phyloP scores from a whole-genome alignment of 148 eudicot species.

The Rhododendron mucronatum region DNA sequence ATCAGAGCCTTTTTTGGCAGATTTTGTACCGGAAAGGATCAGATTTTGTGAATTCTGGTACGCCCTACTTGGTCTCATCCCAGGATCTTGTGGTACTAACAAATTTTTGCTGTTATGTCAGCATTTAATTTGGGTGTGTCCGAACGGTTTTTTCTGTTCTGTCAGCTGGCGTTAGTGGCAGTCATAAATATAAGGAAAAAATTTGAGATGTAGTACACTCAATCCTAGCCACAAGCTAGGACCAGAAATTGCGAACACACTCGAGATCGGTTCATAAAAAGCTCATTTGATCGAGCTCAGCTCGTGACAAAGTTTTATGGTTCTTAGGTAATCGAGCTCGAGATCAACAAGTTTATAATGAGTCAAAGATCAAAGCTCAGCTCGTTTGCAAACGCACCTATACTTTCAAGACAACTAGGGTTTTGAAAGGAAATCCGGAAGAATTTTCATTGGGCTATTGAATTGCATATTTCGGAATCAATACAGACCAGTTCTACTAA shows the following conservation, averaged over 20 bases:
- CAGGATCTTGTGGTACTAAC: background rate
- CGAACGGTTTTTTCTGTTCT: too few species aligned
- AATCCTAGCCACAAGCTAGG: too few species aligned
- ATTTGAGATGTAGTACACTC: too few species aligned
- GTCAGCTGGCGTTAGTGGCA: too few species aligned
- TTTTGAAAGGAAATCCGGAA: background rate
- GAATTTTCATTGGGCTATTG: background rate
- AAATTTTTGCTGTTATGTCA: background rate
- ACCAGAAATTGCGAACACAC: too few species aligned
- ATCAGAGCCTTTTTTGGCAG: background rate
- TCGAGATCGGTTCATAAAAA: too few species aligned
- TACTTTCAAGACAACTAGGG: background rate
- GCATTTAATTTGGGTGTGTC: too few species aligned
- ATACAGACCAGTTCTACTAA: background rate
- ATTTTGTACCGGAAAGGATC: background rate
- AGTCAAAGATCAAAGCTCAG: background rate
- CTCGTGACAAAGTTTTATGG: too few species aligned
- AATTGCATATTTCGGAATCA: background rate
- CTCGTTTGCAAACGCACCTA: background rate
- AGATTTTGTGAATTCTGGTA: background rate
- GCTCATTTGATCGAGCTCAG: too few species aligned
- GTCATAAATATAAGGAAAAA: too few species aligned
- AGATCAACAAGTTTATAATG: background rate
- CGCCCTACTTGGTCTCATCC: background rate
- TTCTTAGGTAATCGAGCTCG: background rate